Base-by-base conservation (phyloP, 768 basidiomycete genomes). In the Russula virescens region DNA sequence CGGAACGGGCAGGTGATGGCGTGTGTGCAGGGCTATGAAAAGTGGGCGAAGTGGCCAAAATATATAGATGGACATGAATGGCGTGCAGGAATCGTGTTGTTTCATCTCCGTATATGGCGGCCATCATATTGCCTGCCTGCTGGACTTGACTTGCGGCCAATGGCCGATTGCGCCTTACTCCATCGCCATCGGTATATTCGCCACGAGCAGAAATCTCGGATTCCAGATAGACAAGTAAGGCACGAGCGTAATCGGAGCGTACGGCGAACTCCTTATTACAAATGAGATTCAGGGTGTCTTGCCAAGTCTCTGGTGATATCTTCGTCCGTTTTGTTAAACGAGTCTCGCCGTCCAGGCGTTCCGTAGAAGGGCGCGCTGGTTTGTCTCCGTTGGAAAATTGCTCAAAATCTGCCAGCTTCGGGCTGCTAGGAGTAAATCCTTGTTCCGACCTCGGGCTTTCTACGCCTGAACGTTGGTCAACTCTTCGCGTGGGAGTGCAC, bases 271-370 rank as follows among this genome's bases (percentile, higher is more conserved):
- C 86, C 14, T 75, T 72, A 70, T 96, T 92, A 71, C 92, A 95
- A 5, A 96, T 74, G 28, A 97, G 78, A 52, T 87, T 88, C 48
- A 96, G 73, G 2, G 91, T 94, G 64, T 96, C 94, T 71, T 94
- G 91, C 93, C 93, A 96, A 38, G 88, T 82, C 70, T 94, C 92
- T 31, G 89, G 87, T 3, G 87, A 79, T 35, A 97, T 81, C 64
- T 80, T 80, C 11, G 84, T 85, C 61, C 90, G 77, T 55, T 84
- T 79, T n/a, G 83, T 78, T 26, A 74, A 70, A 25, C 77, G 78
- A 51, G 76, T 58, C 10, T 73, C 73, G 5, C 66, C 68, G 14
- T 71, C 69, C 9, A 53, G 34, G 47, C 56, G 65, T 35, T 65
- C 64, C 13, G 51, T 50, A 25, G 63, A 61, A 52, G 48, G 4